phyloP scores from a whole-genome alignment of 2,329 filamentous ascomycete genomes.

The Microsporum ferrugineum region DNA sequence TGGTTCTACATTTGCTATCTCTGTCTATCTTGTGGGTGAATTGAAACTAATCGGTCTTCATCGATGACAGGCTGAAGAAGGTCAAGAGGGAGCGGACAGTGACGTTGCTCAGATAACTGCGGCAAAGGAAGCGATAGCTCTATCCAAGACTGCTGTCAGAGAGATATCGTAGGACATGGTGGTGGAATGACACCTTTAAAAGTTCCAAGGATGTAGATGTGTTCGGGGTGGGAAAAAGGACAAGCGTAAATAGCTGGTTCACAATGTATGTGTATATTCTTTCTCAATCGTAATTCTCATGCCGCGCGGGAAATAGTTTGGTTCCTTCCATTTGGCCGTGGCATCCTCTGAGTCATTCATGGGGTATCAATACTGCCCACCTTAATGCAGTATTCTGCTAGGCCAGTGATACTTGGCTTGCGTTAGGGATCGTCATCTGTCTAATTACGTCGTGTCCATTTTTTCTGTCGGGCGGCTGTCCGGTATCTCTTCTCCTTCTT shows the following conservation, averaged over 20 bases:
- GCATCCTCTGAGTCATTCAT: no score
- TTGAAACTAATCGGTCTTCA: not conserved
- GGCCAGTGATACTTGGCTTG: not conserved
- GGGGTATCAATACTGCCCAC: no score
- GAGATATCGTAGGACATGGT: slow-evolving; percentile 25
- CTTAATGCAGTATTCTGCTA: no score
- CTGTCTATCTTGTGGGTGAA: not conserved
- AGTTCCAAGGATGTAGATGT: no score
- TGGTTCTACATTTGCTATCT: not conserved
- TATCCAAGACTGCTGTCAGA: slow-evolving; percentile 29
- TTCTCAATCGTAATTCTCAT: not conserved
- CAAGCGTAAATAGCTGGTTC: not conserved
- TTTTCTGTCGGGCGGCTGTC: slow-evolving; percentile 41
- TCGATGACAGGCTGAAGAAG: slow-evolving; percentile 26
- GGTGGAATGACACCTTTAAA: no score
- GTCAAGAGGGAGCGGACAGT: slow-evolving; percentile 29
- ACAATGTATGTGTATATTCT: slow-evolving; percentile 3
- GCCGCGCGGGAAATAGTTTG: not conserved
- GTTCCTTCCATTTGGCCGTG: no score
- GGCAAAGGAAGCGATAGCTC: slow-evolving; percentile 32
- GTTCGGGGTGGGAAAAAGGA: not conserved
- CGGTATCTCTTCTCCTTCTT: slow-evolving; percentile 40
- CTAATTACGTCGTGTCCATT: slow-evolving; percentile 52
- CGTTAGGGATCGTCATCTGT: not conserved
- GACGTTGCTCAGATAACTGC: slow-evolving; percentile 33